Evolutionary conservation across 2,329 filamentous ascomycete genomes (phyloP).

Genomic region (Clonostachys solani): DNA sequence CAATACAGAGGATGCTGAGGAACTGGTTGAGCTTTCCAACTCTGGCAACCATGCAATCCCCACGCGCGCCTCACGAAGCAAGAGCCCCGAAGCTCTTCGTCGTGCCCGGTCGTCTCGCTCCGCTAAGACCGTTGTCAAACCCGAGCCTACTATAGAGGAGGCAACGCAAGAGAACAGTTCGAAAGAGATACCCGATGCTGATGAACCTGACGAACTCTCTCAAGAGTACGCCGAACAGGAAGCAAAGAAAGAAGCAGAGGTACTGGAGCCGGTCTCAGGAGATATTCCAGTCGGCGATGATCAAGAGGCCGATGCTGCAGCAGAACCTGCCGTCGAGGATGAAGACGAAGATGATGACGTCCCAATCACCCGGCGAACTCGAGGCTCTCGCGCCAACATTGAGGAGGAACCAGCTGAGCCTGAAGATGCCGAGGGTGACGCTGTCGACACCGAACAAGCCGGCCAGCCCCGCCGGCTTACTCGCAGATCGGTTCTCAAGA

Average conservation of each 20-base stretch:
- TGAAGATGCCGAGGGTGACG: constrained; percentile 19
- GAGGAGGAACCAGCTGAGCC: constrained; percentile 12
- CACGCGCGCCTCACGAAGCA: constrained; percentile 46
- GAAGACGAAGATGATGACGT: constrained; percentile 39
- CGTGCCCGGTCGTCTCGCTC: constrained; percentile 43
- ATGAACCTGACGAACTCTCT: constrained; percentile 30
- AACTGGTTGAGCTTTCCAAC: constrained; percentile 53
- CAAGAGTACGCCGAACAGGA: constrained; percentile 19
- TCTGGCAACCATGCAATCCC: constrained; percentile 54
- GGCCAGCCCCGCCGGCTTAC: constrained; percentile 39
- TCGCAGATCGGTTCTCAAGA: constrained; percentile 31
- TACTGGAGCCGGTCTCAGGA: constrained; percentile 14
- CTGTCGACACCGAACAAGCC: constrained; percentile 19
- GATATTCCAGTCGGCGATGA: constrained; percentile 23
- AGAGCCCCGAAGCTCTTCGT: constrained; percentile 47
- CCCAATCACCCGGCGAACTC: constrained; percentile 41
- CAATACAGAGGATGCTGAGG: constrained; percentile 49
- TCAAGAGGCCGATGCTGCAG: constrained; percentile 15
- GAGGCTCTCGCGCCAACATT: constrained; percentile 24
- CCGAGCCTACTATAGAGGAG: constrained; percentile 41
- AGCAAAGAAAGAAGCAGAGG: constrained; percentile 19
- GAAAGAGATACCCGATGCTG: constrained; percentile 23
- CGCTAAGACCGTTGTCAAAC: constrained; percentile 44
- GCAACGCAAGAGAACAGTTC: constrained; percentile 48
- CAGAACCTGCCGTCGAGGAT: constrained; percentile 16